Percentiles rank a stretch among this genome's conserved stretches.
phyloP scores from a whole-genome alignment of 1,284 basidiomycete species.

The Rhodotorula mucilaginosa region DNA sequence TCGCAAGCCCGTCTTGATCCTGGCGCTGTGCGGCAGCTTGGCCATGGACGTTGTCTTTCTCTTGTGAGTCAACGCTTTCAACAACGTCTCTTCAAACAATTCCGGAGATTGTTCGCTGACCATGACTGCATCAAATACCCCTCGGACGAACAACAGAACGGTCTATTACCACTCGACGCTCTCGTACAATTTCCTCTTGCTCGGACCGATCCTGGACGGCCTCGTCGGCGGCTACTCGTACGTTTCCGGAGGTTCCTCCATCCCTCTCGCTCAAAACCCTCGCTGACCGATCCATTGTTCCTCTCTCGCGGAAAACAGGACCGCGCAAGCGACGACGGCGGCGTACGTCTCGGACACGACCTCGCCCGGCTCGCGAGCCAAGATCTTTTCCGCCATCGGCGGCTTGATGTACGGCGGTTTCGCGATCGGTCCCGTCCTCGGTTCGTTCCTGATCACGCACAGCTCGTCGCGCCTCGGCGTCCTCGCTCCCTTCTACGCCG shows the following conservation, averaged over 20 bases:
- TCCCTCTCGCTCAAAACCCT: not conserved
- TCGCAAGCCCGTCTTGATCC: constrained; percentile 34
- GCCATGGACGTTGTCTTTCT: constrained; percentile 40
- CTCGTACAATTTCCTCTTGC: constrained; percentile 39
- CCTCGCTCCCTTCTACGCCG: constrained; percentile 38
- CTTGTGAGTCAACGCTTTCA: constrained; percentile 7
- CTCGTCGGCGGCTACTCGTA: constrained; percentile 31
- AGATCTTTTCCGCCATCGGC: constrained; percentile 34
- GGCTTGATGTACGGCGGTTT: constrained; percentile 39
- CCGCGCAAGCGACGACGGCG: constrained; percentile 33
- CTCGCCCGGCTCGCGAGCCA: constrained; percentile 35
- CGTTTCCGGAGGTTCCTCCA: not conserved
- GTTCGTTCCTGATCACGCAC: constrained; percentile 23
- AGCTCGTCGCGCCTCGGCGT: constrained; percentile 1
- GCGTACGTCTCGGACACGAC: constrained; percentile 40
- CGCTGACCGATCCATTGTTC: too few species aligned
- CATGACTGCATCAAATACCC: too few species aligned
- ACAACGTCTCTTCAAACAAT: too few species aligned
- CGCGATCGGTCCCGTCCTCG: constrained; percentile 32
- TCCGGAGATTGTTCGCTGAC: not conserved
- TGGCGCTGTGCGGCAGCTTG: constrained; percentile 33
- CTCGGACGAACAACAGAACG: constrained; percentile 8
- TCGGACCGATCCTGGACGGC: constrained; percentile 39
- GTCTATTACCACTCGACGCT: constrained; percentile 37
- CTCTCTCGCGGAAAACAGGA: too few species aligned